Evolutionary conservation across 371 early-diverging fungal species (phyloP), one percentile per base, ranked within the genome.

Genomic region (Paramicrosporidium saccamoebae): DNA sequence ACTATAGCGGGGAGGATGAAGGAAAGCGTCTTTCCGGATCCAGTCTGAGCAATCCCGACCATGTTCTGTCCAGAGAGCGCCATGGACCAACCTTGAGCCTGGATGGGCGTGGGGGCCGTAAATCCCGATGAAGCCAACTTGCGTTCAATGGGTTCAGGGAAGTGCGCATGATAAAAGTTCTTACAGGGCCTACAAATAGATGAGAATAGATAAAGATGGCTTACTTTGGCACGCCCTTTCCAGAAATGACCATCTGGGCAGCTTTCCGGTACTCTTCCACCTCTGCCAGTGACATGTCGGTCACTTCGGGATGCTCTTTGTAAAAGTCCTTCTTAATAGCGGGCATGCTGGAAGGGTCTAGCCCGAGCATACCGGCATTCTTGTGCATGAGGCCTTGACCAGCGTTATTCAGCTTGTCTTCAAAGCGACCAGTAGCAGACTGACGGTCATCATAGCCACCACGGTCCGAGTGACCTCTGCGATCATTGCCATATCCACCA

Each of bases 1-100:
- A 68, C 57, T 24, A 86, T 31, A 60, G 74, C 69, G 3, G 94
- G 78, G 32, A 63, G 33, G 6, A 66, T 45, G 36, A 88, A 98
- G 0, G 88, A 63, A 9, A 90, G 48, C 0, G 98, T 98, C 48
- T 98, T 98, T 16, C 98, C 99, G n/a, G 86, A 86, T 9, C 98
- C 98, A 5, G 98, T 96, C 38, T 86, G 75, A 13, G 88, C 88
- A 33, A 81, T 66, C 8, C 74, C 73, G 22, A 86, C 53, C 16
- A 92, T 50, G 37, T 81, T 74, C 22, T 69, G 51, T 9, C 64
- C 63, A 14, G 59, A 48, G 12, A 69, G 31, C 10, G 67, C 62
- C n/a, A 64, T 50, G 8, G 84, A n/a, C 17, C 66, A 31, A 16
- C 86, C 96, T 41, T 95, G 95, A 22, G 77, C 59, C 48, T 98